phyloP scores from a whole-genome alignment of 176 grass and related monocot species.

The Thinopyrum elongatum region DNA sequence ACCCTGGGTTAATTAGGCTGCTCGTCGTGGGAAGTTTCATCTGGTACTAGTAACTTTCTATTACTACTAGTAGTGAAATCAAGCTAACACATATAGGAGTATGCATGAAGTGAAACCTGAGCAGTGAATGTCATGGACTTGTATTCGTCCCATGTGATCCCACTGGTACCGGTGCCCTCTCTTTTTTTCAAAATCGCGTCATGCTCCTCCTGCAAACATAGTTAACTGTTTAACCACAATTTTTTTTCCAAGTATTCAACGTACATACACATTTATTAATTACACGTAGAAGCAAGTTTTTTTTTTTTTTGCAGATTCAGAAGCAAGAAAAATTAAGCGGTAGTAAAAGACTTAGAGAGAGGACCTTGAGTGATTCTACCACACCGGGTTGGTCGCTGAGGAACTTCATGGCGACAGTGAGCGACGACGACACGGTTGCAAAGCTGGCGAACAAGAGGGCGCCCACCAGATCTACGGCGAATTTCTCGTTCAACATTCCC shows the following conservation, averaged over 20 bases:
- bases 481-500: not conserved
- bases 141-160: slow-evolving; percentile 14
- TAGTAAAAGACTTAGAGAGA: too few species aligned
- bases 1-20: too few species aligned
- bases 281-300: too few species aligned
- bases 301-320: too few species aligned
- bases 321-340: not conserved
- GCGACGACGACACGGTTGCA: not conserved
- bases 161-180: not conserved
- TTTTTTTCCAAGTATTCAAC: not conserved
- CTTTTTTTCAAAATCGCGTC: not conserved
- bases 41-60: too few species aligned
- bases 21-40: too few species aligned
- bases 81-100: too few species aligned
- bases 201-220: not conserved
- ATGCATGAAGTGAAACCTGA: not conserved
- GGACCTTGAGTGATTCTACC: not conserved
- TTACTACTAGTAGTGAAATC: too few species aligned
- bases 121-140: not conserved
- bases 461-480: not conserved
- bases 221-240: not conserved
- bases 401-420: not conserved
- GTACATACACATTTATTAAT: too few species aligned
- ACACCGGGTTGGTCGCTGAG: not conserved
- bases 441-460: not conserved